Evolutionary conservation across 257 asterid species (phyloP), one percentile per base, ranked within the genome.

Genomic region (Nicotiana undulata): DNA sequence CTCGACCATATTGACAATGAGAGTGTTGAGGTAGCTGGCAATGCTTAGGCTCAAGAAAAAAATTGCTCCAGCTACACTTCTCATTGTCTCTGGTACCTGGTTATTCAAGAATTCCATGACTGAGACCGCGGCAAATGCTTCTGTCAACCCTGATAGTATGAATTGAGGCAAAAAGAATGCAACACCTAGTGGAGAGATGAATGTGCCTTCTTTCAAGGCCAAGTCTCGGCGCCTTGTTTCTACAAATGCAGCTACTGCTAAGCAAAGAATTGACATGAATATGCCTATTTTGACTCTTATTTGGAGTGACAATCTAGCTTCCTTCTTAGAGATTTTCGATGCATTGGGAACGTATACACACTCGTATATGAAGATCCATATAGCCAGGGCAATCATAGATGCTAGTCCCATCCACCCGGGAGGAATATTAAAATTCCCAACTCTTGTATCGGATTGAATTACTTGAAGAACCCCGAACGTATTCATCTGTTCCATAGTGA

Each of bases 391-490:
- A 0, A 94, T 52, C 98, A 94, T 94, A 0, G 98, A 92, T 4
- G 94, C 29, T 76, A 90, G 86, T 46, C 92, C 90, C 97, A 94
- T 86, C 98, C 98, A 94, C 0, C 86, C 98, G 0, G 97, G 97
- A 1, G 98, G 98, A 51, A 91, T 79, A 24, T n/a, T 64, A 90
- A 94, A 92, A 49, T 84, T 63, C 4, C 94, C 95, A 0, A 92
- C 20, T 1, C 80, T n/a, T 22, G 82, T 70, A 79, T 89, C 46
- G 89, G 89, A 88, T 75, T 94, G 98, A 26, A 94, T 82, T 29
- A 94, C 93, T 77, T 94, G 97, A 34, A 94, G 86, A 17, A 89
- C 81, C 0, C 97, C 94, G 26, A 86, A 94, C 3, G 93, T 92
- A 82, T 74, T 77, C 64, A 89, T 92, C 26, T 94, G 98, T 77